Evolutionary conservation across 1,284 basidiomycete genomes (phyloP).

Genomic region (Moniliella sp.): DNA sequence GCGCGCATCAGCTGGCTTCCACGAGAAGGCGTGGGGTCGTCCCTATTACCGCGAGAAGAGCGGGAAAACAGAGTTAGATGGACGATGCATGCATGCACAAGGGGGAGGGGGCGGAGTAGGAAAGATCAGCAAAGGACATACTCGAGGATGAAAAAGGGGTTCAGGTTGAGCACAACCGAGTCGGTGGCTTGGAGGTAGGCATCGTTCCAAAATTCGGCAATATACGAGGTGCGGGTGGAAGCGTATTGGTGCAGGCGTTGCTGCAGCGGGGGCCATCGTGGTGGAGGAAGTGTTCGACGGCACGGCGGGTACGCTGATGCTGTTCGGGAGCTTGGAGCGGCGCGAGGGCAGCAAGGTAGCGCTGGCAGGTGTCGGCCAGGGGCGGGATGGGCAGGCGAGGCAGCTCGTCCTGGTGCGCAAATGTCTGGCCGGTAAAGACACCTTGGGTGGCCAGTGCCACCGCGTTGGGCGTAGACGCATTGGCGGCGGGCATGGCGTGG

Average conservation of each 20-base stretch:
- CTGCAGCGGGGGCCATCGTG: slow-evolving; percentile 62
- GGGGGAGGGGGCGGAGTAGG: too few species aligned
- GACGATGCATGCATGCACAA: too few species aligned
- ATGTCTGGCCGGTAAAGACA: slow-evolving; percentile 24
- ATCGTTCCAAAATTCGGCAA: slow-evolving; percentile 94
- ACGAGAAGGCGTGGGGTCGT: slow-evolving; percentile 69
- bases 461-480: too few species aligned
- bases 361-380: slow-evolving; percentile 60
- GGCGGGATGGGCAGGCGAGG: slow-evolving; percentile 76
- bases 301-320: slow-evolving; percentile 44
- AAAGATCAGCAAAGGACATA: too few species aligned
- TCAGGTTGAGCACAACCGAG: slow-evolving; percentile 73
- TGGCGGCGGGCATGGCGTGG: too few species aligned
- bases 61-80: too few species aligned
- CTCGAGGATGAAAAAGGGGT: slow-evolving; percentile 94
- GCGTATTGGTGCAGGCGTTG: slow-evolving; percentile 57
- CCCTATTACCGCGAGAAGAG: slow-evolving; percentile 3
- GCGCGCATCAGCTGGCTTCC: slow-evolving; percentile 76
- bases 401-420: slow-evolving; percentile 44
- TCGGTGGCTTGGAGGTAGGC: slow-evolving; percentile 75
- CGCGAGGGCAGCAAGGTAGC: slow-evolving; percentile 63
- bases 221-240: slow-evolving; percentile 48
- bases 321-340: slow-evolving; percentile 38
- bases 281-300: slow-evolving; percentile 54
- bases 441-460: too few species aligned